Conservation (phyloP, 1,284 basidiomycete genomes). For the Malassezia japonica region DNA sequence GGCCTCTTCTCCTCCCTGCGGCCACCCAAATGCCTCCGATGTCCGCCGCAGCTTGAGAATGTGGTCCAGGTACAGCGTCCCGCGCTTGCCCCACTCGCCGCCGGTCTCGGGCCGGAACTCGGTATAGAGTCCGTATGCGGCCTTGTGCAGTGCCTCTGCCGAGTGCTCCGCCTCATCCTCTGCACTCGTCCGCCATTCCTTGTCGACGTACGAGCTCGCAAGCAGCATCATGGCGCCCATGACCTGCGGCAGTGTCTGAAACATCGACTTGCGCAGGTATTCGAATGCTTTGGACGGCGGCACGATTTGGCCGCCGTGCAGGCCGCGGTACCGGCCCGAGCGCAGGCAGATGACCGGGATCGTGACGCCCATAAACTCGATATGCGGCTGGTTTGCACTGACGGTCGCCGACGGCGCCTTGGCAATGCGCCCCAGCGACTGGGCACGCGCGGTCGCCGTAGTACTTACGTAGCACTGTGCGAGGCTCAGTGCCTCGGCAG, state of each 20-base stretch:
- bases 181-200: not conserved
- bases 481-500: slow-evolving; percentile 78
- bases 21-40: not conserved
- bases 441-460: slow-evolving; percentile 72
- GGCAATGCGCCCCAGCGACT: slow-evolving; percentile 61
- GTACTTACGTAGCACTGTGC: slow-evolving; percentile 85
- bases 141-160: slow-evolving; percentile 25
- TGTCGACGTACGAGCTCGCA: slow-evolving; percentile 36
- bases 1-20: slow-evolving; percentile 1
- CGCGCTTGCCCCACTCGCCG: slow-evolving; percentile 46
- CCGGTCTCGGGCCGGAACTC: slow-evolving; percentile 41
- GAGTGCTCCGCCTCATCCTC: slow-evolving; percentile 3
- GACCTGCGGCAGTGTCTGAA: slow-evolving; percentile 38
- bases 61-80: slow-evolving; percentile 29
- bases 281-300: slow-evolving; percentile 54
- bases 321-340: slow-evolving; percentile 66
- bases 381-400: slow-evolving; percentile 74
- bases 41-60: slow-evolving; percentile 24
- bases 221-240: slow-evolving; percentile 38
- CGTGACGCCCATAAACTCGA: slow-evolving; percentile 78
- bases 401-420: slow-evolving; percentile 52
- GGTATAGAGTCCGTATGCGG: slow-evolving; percentile 36
- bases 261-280: slow-evolving; percentile 37
- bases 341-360: slow-evolving; percentile 72
- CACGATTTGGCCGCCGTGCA: slow-evolving; percentile 63